Base-by-base conservation (phyloP, 1,284 basidiomycete species). In the Trichosporon asahii region DNA sequence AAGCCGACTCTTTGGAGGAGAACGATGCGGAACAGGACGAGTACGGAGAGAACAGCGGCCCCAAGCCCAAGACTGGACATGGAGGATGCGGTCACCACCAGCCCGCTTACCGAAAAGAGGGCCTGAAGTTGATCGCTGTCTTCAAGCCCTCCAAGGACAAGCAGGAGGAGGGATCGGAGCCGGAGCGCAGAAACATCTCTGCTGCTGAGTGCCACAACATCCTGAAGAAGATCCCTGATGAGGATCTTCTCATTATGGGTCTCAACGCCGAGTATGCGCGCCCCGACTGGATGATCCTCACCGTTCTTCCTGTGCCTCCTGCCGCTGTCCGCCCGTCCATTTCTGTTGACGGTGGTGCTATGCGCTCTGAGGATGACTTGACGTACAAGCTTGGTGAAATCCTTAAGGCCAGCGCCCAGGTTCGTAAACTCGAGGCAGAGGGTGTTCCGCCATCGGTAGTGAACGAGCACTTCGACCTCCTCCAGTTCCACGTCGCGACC, bases 211-310 rank as follows among this genome's bases (percentile, higher is more conserved):
- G 94, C 25, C 92, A 95, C 85, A 93, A 90, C 73, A 91, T 93
- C 55, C 89, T 96, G 84, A 95, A 92, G 85, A 97, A 96, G 88
- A 95, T 98, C 84, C 88, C 93, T 1, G 90, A 94, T 74, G 87
- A 89, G 18, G 97, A 99, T 82, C 88, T 99, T n/a, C 88, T 90
- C 75, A 87, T 95, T 18, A 89, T 99, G 74, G 97, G 97, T 53
- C 88, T 99, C 8, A 96, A 94, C 29, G 93, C 94, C 68, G 93
- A 95, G 80, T 98, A 96, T 80, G 97, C 97, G 14, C 89, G 95
- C 57, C 97, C 97, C 2, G 95, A 98, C 79, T 99, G 97, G 97
- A 99, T 99, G 97, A 95, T 99, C 76, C 85, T 99, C 66, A 98
- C 97, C 0, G 95, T 98, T 33, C 88, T 99, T 79, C 97, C 97